Evolutionary conservation across 1,139 yeast species (phyloP), one percentile per base, ranked within the genome.

Genomic region (Lodderomyces orthopsilosis): DNA sequence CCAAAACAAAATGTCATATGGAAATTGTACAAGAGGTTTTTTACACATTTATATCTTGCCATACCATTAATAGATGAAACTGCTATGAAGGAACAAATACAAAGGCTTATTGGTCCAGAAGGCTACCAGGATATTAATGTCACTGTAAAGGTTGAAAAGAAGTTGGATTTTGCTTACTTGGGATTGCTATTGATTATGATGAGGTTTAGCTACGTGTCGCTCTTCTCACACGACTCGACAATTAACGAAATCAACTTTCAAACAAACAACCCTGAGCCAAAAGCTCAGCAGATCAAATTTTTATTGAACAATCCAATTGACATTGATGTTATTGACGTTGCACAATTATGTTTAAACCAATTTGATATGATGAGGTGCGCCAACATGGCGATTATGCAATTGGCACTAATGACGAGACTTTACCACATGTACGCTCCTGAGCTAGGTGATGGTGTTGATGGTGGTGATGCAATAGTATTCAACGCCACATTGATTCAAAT

Each of bases 321-420:
- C 26, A 51, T 63, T 19, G 68, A 70, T 34, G 57, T 56, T 9
- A 60, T 65, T n/a, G 64, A 60, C 38, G 56, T 67, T n/a, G 64
- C 76, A 0, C 66, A 63, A 41, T 45, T 55, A 35, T 72, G 77
- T 46, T 56, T 71, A 22, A 60, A 62, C 38, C 70, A 67, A 45
- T 72, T 72, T 49, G 63, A 70, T 41, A 49, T 70, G 15, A 53
- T 66, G 53, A 56, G 68, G 39, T 55, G 55, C 19, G 67, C 75
- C 15, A 74, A 77, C 28, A 51, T 80, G 41, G 64, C 71, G 0
- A 70, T 79, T 6, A 63, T 81, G 42, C 85, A 81, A 52, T 72
- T 79, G 42, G 63, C 74, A 0, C 49, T 74, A 12, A 51, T 68
- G 35, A 49, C 63, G 34, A 58, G 79, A 45, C 48, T 64, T 14